Evolutionary conservation across 208 protist genomes (phyloP).

Genomic region (Vickermania spadyakhi): DNA sequence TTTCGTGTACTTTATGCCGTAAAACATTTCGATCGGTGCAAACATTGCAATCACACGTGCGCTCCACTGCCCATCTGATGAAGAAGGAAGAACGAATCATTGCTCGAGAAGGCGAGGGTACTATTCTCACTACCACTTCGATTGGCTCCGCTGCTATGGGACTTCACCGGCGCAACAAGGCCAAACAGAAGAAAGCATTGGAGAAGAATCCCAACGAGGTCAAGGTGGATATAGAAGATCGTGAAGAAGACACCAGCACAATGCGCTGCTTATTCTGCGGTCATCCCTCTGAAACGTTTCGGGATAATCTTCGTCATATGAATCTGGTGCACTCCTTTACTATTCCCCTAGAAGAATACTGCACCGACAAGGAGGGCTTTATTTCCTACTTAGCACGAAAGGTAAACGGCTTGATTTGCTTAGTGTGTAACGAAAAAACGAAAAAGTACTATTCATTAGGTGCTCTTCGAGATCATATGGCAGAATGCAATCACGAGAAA

Average conservation of each 20-base stretch:
- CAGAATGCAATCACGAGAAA: constrained; percentile 65
- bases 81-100: constrained; percentile 88
- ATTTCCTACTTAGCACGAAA: constrained; percentile 79
- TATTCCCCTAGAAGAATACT: constrained; percentile 63
- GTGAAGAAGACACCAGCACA: constrained; percentile 69
- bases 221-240: constrained; percentile 54
- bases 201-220: constrained; percentile 13
- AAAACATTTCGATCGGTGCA: constrained; percentile 85
- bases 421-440: constrained; percentile 83
- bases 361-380: constrained; percentile 46
- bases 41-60: constrained; percentile 84
- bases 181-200: constrained; percentile 24
- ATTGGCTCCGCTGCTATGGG: constrained; percentile 83
- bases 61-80: constrained; percentile 86
- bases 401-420: constrained; percentile 78
- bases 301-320: constrained; percentile 62
- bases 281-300: constrained; percentile 21
- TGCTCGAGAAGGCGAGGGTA: constrained; percentile 68
- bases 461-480: constrained; percentile 81
- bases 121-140: constrained; percentile 74
- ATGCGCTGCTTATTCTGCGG: constrained; percentile 83
- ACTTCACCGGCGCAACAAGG: constrained; percentile 79
- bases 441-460: constrained; percentile 55
- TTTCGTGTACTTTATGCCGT: constrained; percentile 86
- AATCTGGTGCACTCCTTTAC: constrained; percentile 49